Evolutionary conservation across 106 monocot genomes (phyloP).

Genomic region (Dioscorea alata): DNA sequence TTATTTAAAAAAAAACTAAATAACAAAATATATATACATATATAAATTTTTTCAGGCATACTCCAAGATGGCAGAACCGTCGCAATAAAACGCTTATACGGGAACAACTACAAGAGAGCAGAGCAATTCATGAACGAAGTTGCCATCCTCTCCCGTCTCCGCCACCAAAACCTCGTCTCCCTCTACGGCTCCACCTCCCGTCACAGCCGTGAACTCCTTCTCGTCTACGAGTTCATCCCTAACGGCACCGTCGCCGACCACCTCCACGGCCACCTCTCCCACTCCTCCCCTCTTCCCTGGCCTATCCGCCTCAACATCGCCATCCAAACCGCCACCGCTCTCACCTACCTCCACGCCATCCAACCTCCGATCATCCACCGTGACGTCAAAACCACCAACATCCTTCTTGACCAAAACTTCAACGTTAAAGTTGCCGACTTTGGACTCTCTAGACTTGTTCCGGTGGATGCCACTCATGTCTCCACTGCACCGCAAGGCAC

Average conservation of each 20-base stretch:
- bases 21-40: too few species aligned
- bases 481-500: constrained; percentile 64
- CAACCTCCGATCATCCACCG: constrained; percentile 70
- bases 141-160: constrained; percentile 44
- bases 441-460: constrained; percentile 42
- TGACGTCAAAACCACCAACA: constrained; percentile 75
- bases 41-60: constrained; percentile 18
- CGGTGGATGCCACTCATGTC: constrained; percentile 41
- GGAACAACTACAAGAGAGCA: constrained; percentile 32
- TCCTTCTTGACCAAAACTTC: constrained; percentile 43
- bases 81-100: constrained; percentile 47
- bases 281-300: constrained; percentile 22
- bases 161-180: constrained; percentile 46
- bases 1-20: too few species aligned
- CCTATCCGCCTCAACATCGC: constrained; percentile 29
- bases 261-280: constrained; percentile 34
- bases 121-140: constrained; percentile 67
- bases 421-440: constrained; percentile 58
- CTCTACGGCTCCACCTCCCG: constrained; percentile 62
- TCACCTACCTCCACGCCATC: constrained; percentile 38
- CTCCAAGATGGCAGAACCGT: constrained; percentile 43
- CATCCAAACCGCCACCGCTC: constrained; percentile 42
- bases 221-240: constrained; percentile 51
- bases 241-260: constrained; percentile 60
- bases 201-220: constrained; percentile 44